Evolutionary conservation across 176 grass and related monocot genomes (phyloP).

Genomic region (Otatea glauca): DNA sequence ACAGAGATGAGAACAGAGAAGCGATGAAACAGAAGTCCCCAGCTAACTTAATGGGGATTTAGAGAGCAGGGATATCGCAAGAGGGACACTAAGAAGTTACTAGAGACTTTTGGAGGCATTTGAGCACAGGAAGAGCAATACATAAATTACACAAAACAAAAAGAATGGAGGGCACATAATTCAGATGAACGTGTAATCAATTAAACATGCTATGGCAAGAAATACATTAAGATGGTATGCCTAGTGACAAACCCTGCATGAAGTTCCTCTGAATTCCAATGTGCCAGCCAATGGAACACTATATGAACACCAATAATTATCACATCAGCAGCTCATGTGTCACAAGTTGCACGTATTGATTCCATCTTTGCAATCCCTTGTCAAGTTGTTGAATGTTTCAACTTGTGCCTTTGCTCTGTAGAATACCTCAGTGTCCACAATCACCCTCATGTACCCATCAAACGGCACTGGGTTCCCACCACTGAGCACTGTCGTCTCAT

Average conservation of each 20-base stretch:
- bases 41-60: slow-evolving; percentile 20
- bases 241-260: slow-evolving; percentile 47
- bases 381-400: slow-evolving; percentile 95
- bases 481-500: slow-evolving; percentile 70
- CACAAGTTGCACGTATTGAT: slow-evolving; percentile 80
- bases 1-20: slow-evolving; percentile 7
- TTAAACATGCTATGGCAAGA: slow-evolving; percentile 43
- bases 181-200: slow-evolving; percentile 38
- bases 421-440: slow-evolving; percentile 88
- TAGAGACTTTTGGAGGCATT: neutral
- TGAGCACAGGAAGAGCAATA: slow-evolving; percentile 13
- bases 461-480: slow-evolving; percentile 66
- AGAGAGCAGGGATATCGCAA: neutral
- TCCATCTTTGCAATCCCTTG: slow-evolving; percentile 97
- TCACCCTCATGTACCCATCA: slow-evolving; percentile 91
- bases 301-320: slow-evolving; percentile 46
- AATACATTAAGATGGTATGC: slow-evolving; percentile 41
- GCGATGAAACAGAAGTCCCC: neutral
- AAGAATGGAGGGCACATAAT: slow-evolving; percentile 39
- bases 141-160: slow-evolving; percentile 45
- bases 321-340: slow-evolving; percentile 36
- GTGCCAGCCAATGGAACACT: slow-evolving; percentile 34
- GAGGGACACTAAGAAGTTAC: neutral
- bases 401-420: slow-evolving; percentile 73
- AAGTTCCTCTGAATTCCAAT: slow-evolving; percentile 41